Evolutionary conservation across 179 eudicot genomes (phyloP).

Genomic region (Carnegiea gigantea): DNA sequence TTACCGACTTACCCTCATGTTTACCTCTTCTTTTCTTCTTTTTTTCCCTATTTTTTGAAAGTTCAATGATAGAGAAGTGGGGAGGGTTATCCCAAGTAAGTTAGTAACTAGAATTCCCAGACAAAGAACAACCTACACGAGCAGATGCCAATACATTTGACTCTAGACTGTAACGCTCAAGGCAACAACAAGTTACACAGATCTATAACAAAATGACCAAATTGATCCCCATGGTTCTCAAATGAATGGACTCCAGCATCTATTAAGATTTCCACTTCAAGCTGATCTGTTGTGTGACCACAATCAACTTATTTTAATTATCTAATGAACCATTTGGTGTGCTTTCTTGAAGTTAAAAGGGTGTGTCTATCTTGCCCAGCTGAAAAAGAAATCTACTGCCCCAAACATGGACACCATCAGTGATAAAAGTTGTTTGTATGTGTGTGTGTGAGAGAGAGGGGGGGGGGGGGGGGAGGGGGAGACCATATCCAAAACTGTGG

Average conservation of each 20-base stretch:
- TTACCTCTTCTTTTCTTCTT: neutral
- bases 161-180: neutral
- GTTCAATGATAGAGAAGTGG: no score
- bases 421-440: neutral
- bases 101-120: no score
- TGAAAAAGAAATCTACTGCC: neutral
- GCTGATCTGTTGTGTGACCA: neutral
- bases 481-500: neutral
- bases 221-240: no score
- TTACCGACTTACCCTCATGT: neutral
- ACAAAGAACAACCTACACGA: no score
- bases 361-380: neutral
- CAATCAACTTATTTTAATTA: neutral
- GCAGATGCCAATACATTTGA: no score
- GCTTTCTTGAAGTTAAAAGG: neutral
- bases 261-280: neutral
- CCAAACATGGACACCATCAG: neutral
- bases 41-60: no score
- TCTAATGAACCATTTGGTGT: neutral
- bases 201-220: no score
- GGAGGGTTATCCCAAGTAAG: no score
- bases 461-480: no score
- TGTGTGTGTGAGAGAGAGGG: no score
- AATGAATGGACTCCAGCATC: neutral
- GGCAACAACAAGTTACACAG: neutral